Evolutionary conservation across 192 early-diverging fungal genomes (phyloP), one percentile per base, ranked within the genome.

Genomic region (Rhizoclosmatium sp.): DNA sequence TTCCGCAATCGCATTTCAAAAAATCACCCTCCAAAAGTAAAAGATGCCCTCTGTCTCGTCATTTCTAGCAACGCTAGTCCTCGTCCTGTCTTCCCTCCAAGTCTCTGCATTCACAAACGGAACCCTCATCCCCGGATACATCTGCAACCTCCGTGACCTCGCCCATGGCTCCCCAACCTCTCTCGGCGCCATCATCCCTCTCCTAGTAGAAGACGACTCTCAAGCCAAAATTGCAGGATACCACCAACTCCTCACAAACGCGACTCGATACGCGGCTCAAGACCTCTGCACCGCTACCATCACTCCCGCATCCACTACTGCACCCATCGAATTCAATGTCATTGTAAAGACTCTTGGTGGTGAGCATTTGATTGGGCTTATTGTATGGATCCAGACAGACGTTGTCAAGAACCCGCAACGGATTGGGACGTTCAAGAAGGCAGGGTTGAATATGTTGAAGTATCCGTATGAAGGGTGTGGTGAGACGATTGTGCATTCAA

Each of bases 381-480:
- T 81, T 75, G 73, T 81, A n/a, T 81, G 80, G 80, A 54, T 79
- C n/a, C 80, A 81, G 56, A 65, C 66, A 51, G 56, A 41, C 31
- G 14, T 46, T 4, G 23, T 21, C 12, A 59, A 59, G 10, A 12
- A 14, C 54, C 79, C 79, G 9, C 65, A 44, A 10, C 80, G 73
- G 0, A 70, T 81, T 48, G 80, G 80, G 23, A 58, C 9, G 10
- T 73, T 81, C 59, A 60, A 45, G 54, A 21, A 44, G n/a, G 39
- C 75, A 2, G 80, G 80, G 21, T 2, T 51, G 16, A 81, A 81
- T 48, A 81, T 81, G 80, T 71, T 77, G 45, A 46, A 44, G 4
- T 81, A 81, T 54, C 80, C 80, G 47, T 81, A 76, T 44, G 14
- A 49, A 21, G 31, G 31, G 31, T 81, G 80, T 46, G 80, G 80